Evolutionary conservation across 192 early-diverging fungal species (phyloP).

Genomic region (Ambispora gerdemannii): DNA sequence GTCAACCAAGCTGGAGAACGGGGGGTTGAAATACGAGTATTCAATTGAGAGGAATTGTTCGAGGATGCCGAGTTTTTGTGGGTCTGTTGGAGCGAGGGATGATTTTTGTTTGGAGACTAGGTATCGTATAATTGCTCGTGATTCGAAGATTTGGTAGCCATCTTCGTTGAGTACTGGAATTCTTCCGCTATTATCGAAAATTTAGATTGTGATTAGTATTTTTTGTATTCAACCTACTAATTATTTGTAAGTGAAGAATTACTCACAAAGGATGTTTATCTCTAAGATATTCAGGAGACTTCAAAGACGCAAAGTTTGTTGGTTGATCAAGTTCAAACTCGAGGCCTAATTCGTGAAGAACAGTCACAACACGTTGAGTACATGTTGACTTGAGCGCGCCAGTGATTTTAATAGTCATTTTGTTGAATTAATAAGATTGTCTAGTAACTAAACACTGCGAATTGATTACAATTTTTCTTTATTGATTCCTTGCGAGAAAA

Average conservation of each 20-base stretch:
- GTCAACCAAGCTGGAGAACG: background rate
- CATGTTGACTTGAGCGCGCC: conserved; percentile 32
- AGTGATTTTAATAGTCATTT: conserved; percentile 26
- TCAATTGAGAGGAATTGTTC: conserved; percentile 39
- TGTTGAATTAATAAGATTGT: too few relatives aligned
- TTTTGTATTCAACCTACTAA: background rate
- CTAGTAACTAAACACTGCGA: too few relatives aligned
- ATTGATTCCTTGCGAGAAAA: background rate
- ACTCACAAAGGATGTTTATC: conserved; percentile 39
- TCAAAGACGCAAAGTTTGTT: conserved; percentile 23
- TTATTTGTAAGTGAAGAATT: background rate
- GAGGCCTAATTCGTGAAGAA: conserved; percentile 36
- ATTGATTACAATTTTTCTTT: background rate
- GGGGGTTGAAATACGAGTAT: background rate
- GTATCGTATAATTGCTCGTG: conserved; percentile 42
- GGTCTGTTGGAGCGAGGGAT: conserved; percentile 33
- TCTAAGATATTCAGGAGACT: conserved; percentile 33
- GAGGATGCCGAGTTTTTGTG: conserved; percentile 29
- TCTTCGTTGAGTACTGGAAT: conserved; percentile 44
- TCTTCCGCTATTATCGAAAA: conserved; percentile 27
- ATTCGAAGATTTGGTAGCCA: conserved; percentile 36
- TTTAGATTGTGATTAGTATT: background rate
- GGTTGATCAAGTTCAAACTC: conserved; percentile 33
- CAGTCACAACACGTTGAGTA: conserved; percentile 31
- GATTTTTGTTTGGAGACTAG: conserved; percentile 33